These are phyloP conservation scores for Tolypocladium pustulatum DNA, from an alignment of 2,329 filamentous ascomycete species.

Conservation along the genomic window DNA sequence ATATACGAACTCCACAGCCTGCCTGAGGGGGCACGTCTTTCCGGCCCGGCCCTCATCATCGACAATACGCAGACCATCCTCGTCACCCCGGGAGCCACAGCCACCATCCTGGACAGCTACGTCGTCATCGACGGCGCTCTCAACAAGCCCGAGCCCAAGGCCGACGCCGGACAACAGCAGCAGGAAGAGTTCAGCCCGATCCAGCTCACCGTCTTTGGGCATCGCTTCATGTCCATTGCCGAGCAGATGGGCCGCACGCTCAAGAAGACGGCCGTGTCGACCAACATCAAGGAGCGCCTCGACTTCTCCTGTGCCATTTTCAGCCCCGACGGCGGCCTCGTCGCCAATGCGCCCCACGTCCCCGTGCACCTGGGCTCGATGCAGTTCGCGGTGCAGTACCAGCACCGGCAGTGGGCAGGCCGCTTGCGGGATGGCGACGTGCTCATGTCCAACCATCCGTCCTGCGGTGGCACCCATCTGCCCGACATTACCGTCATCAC, in stretches of 20 bases:
- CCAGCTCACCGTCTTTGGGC: conserved; percentile 65
- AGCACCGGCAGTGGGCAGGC: conserved; percentile 54
- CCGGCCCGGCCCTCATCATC: conserved; percentile 42
- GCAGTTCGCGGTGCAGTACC: conserved; percentile 67
- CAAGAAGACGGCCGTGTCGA: conserved; percentile 70
- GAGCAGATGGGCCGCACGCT: conserved; percentile 74
- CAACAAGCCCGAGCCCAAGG: background rate
- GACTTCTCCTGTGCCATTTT: conserved; percentile 78
- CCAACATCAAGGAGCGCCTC: conserved; percentile 70
- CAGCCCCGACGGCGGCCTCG: conserved; percentile 60
- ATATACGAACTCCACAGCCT: conserved; percentile 14
- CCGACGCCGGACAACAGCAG: background rate
- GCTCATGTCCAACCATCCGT: conserved; percentile 23
- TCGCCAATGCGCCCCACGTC: conserved; percentile 66
- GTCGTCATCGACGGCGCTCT: conserved; percentile 19
- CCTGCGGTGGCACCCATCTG: conserved; percentile 26
- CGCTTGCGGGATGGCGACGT: conserved; percentile 23
- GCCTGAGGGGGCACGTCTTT: conserved; percentile 5
- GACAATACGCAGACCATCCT: conserved; percentile 66
- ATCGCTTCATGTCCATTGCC: conserved; percentile 76
- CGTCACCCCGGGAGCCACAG: conserved; percentile 36
- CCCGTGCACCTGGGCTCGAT: conserved; percentile 70
- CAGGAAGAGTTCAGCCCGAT: conserved; percentile 38
- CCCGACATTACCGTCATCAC: conserved; percentile 27
- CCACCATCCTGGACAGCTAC: conserved; percentile 22